Base-by-base conservation (phyloP, 2,329 filamentous ascomycete genomes). In the Pyrenophora graminea region DNA sequence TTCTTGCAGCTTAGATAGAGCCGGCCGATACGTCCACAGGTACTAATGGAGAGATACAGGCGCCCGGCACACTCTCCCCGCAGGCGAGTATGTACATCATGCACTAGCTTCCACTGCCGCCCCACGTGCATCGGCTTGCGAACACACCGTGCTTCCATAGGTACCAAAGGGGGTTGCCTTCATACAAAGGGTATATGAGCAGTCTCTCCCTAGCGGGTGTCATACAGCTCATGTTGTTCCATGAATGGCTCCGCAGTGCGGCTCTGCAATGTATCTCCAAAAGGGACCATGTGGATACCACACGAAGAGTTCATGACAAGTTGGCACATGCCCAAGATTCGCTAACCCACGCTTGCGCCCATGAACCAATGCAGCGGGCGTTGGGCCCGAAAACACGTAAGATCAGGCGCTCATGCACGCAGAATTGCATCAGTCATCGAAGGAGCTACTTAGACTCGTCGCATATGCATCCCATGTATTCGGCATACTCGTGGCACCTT, bases 21-120 rank as follows among this genome's bases (percentile, higher is more conserved):
- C 19, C 31, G 38, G 18, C 37, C 19, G 27, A 30, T 21, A 18
- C 7, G 15, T 21, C n/a, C 13, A 27, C n/a, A 27, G 9, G 13
- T 43, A 41, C 44, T 27, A 19, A 42, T 15, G n/a, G 32, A 33
- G 8, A 43, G 27, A 25, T 19, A 42, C 40, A 52, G 33, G 44
- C 45, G 44, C 39, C 49, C 39, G 49, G 49, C 44, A 48, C 27
- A 32, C 19, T 15, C 23, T 39, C 34, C 39, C 44, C 49, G 44
- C 41, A 48, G 39, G 39, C 45, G 39, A 44, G 39, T 19, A 12
- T 23, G 23, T 42, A 34, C 27, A 33, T 19, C 39, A 17, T 30
- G 6, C 33, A 15, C 31, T 48, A 48, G 45, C 23, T 34, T 17
- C n/a, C 45, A 48, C 23, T 34, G 18, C 45, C 13, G 39, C 48